Percentiles rank a stretch among this genome's conserved stretches.
Conservation (phyloP, 208 protist genomes). For the Wallacemonas sp. region DNA sequence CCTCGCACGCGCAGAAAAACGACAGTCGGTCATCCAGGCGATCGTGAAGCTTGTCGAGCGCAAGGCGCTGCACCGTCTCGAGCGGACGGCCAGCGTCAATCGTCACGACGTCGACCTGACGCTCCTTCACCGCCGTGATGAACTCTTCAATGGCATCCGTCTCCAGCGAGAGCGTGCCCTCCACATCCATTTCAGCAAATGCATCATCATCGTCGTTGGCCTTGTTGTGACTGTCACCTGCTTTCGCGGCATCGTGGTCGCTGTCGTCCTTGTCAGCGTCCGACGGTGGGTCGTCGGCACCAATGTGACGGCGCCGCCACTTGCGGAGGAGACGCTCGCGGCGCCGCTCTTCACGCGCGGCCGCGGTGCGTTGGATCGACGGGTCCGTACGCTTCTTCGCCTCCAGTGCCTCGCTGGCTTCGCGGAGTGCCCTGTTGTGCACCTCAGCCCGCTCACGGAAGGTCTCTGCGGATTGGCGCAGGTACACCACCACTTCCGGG, state of each 20-base stretch:
- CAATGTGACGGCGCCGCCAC: slow-evolving; percentile 92
- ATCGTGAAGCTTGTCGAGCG: slow-evolving; percentile 38
- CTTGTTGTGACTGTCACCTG: slow-evolving; percentile 16
- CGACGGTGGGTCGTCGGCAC: slow-evolving; percentile 60
- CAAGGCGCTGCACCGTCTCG: slow-evolving; percentile 56
- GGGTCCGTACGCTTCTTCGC: not conserved
- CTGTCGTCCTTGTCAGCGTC: slow-evolving; percentile 16
- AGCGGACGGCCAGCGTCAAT: slow-evolving; percentile 59
- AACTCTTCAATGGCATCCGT: slow-evolving; percentile 69
- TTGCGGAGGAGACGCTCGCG: slow-evolving; percentile 60
- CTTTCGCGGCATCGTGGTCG: slow-evolving; percentile 17
- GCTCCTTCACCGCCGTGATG: slow-evolving; percentile 54
- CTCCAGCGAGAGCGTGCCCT: slow-evolving; percentile 20
- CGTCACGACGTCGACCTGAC: slow-evolving; percentile 48
- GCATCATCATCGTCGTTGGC: slow-evolving; percentile 18
- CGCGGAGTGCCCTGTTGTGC: not conserved
- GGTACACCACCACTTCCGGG: slow-evolving; percentile 73
- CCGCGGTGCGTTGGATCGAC: not conserved
- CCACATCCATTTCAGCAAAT: slow-evolving; percentile 12
- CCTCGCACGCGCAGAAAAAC: slow-evolving; percentile 70
- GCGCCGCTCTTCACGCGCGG: slow-evolving; percentile 24
- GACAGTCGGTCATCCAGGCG: slow-evolving; percentile 75
- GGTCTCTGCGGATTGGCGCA: slow-evolving; percentile 58
- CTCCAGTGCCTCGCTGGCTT: not conserved
- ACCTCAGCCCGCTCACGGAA: slow-evolving; percentile 35